Evolutionary conservation across 495 filamentous ascomycete genomes (phyloP).

Genomic region (Aspergillus bridgeri): DNA sequence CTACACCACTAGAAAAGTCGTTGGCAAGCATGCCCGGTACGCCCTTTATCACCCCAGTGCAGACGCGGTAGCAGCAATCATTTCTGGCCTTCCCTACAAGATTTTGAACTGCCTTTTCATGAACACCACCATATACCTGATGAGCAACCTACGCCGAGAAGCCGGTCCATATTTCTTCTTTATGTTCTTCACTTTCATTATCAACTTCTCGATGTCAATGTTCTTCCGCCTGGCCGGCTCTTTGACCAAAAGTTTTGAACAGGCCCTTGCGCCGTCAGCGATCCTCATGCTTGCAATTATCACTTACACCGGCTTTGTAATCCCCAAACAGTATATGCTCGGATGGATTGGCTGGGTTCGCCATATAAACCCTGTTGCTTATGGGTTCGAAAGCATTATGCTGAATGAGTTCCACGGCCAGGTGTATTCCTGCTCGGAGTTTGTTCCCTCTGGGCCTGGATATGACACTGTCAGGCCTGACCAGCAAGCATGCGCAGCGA

Average conservation of each 20-base stretch:
- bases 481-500: slow-evolving; percentile 44
- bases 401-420: slow-evolving; percentile 51
- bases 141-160: slow-evolving; percentile 40
- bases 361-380: slow-evolving; percentile 56
- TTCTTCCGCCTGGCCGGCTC: slow-evolving; percentile 33
- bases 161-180: slow-evolving; percentile 47
- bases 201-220: slow-evolving; percentile 41
- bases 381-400: slow-evolving; percentile 33
- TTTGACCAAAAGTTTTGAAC: slow-evolving; percentile 25
- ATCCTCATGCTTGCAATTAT: slow-evolving; percentile 28
- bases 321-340: slow-evolving; percentile 29
- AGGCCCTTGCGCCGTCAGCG: slow-evolving; percentile 30
- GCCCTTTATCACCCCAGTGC: slow-evolving; percentile 57
- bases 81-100: slow-evolving; percentile 55
- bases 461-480: slow-evolving; percentile 15
- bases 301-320: slow-evolving; percentile 31
- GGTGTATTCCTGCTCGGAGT: slow-evolving; percentile 42
- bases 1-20: slow-evolving; percentile 53
- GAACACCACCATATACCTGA: slow-evolving; percentile 43
- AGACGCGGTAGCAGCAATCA: slow-evolving; percentile 51
- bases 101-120: slow-evolving; percentile 39
- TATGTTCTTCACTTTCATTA: slow-evolving; percentile 38
- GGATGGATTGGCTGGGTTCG: slow-evolving; percentile 24
- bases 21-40: slow-evolving; percentile 58
- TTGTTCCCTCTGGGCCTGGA: slow-evolving; percentile 46